Evolutionary conservation across 768 basidiomycete species (phyloP), one percentile per base, ranked within the genome.

Genomic region (Clavulina sp.): DNA sequence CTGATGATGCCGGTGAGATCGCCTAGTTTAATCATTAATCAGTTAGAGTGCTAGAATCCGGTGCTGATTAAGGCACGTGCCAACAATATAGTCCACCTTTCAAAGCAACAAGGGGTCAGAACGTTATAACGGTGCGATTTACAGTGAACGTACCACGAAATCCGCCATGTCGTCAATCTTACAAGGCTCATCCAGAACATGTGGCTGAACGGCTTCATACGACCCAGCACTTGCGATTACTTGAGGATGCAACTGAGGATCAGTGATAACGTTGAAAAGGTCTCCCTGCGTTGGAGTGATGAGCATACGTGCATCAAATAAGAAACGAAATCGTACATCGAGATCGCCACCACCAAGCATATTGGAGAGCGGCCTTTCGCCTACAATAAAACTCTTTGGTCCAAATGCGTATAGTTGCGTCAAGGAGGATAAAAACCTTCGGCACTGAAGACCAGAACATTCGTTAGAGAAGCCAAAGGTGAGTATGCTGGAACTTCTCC

Each of bases 301-400:
- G 34, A 38, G 19, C 19, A 38, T 38, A 9, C 9, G 34, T 38
- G 34, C 9, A 38, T 19, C 9, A 19, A 9, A 9, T 38, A 19
- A 38, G 34, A 9, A 38, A 38, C 19, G 19, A 38, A 38, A 38
- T 9, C 34, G 9, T 9, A 38, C 80, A 58, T 84, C 80, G 6
- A 81, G 64, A 59, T 83, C 81, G 0, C 80, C 81, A 1, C 81
- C 80, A 2, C 79, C 79, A 0, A 80, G 67, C 53, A 68, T 77
- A 3, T 77, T 76, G 0, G 78, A 73, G 16, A 82, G 57, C 0
- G 81, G 77, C 18, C 33, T 55, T 60, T 29, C 53, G 75, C 80
- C 80, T 57, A 19, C 9, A 38, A 38, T 38, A 38, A 19, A n/a
- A 19, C 19, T 38, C 9, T 38, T 19, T 9, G 19, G 34, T 38